Base-by-base conservation (phyloP, 257 asterid species). In the Nicotiana attenuata region DNA sequence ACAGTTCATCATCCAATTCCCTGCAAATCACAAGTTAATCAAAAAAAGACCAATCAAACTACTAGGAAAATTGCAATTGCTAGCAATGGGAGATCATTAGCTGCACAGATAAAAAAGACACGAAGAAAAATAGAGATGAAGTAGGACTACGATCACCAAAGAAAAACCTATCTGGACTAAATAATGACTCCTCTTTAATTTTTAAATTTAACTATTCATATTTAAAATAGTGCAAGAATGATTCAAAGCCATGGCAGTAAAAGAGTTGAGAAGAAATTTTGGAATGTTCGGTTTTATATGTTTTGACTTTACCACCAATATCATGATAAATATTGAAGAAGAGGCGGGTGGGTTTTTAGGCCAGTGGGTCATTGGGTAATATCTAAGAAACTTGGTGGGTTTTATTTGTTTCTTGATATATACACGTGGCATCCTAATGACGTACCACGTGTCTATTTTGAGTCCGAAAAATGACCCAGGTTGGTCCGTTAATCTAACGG, bases 1-100 rank as follows among this genome's bases (percentile, higher is more conserved):
- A 97, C 82, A 95, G 85, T 29, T 90, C 90, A 82, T 93, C 97
- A 50, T 91, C 96, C 89, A 92, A 65, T 80, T 91, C 98, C 91
- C 97, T 93, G 92, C 13, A 31, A 68, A 16, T 38, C 19, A 71
- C 4, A 45, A 71, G 56, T 52, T 14, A 52, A 71, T 41, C 4
- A 41, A 45, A 7, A 16, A 71, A 11, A 9, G 33, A 33, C 24
- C 56, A 71, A 71, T 38, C 52, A 45, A 28, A 41, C 59, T 29
- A 71, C 52, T 13, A 71, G 57, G 57, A 11, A 52, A 52, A 14
- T 15, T 52, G 57, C 57, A 52, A 52, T 52, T 52, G 57, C 19
- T 52, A 13, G 57, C 1, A 14, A 52, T 13, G 17, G 57, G 57
- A 52, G 57, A 2, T 1, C 57, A 52, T 52, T 11, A 13, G 57